Conservation (phyloP, 2,329 filamentous ascomycete species). For the Fusarium dlaminii region DNA sequence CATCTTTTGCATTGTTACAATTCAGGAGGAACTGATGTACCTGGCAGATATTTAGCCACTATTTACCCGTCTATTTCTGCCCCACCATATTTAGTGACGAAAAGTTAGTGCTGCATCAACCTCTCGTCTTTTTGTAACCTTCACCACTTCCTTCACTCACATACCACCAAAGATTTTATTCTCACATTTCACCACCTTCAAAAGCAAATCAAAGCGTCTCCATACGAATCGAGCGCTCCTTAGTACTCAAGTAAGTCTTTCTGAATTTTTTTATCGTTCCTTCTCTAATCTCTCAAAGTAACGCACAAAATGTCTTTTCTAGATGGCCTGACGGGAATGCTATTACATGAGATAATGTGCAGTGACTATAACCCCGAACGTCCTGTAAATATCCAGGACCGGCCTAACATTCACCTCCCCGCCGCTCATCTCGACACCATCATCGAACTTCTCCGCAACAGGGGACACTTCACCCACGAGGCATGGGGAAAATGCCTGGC, state of each 20-base stretch:
- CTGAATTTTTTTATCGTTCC: fast-evolving
- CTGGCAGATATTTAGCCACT: neutral
- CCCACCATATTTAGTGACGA: fast-evolving
- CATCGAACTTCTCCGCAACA: neutral
- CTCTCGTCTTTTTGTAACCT: neutral
- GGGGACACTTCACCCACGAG: neutral
- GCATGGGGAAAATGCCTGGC: neutral
- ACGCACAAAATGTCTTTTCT: neutral
- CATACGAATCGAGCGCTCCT: fast-evolving
- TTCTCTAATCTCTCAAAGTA: neutral
- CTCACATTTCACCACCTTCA: no score
- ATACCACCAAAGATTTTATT: neutral
- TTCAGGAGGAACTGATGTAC: neutral
- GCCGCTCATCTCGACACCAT: fast-evolving
- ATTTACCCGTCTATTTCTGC: neutral
- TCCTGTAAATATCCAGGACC: fast-evolving
- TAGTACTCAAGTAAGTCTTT: neutral
- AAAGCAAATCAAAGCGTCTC: neutral
- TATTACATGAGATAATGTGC: fast-evolving
- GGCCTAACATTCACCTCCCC: fast-evolving
- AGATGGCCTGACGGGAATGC: fast-evolving
- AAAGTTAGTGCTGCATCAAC: neutral
- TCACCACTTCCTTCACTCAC: neutral
- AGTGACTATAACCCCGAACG: neutral
- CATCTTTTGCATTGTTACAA: neutral